Evolutionary conservation across 2,329 filamentous ascomycete genomes (phyloP).

Genomic region (Seiridium unicorne): DNA sequence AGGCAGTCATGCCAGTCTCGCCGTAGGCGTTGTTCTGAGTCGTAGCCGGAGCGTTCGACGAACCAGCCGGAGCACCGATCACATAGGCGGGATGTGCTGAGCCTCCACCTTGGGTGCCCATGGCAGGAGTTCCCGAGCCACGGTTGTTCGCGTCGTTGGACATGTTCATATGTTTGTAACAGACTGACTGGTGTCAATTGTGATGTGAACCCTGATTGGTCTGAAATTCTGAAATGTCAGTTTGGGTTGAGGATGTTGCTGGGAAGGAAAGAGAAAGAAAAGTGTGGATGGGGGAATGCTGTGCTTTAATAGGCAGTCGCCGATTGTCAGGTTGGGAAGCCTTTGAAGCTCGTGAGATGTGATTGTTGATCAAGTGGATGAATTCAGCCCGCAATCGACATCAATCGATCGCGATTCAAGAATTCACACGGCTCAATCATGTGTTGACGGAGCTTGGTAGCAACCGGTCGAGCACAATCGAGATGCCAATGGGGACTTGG

Average conservation of each 20-base stretch:
- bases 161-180: conserved; percentile 18
- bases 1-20: conserved; percentile 22
- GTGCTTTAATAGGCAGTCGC: too few relatives aligned
- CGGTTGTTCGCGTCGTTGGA: conserved; percentile 19
- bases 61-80: conserved; percentile 17
- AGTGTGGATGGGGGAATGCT: neutral
- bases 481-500: neutral
- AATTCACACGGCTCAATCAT: neutral
- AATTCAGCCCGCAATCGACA: too few relatives aligned
- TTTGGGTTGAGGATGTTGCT: neutral
- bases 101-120: conserved; percentile 19
- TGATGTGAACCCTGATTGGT: neutral
- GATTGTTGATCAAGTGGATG: too few relatives aligned
- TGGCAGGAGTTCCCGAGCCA: conserved; percentile 15
- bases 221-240: neutral
- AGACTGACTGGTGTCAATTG: conserved; percentile 17
- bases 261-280: neutral
- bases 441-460: neutral
- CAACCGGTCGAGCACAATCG: neutral
- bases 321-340: too few relatives aligned
- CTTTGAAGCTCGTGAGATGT: too few relatives aligned
- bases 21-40: conserved; percentile 14
- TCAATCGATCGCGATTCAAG: too few relatives aligned
- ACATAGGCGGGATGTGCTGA: conserved; percentile 19
- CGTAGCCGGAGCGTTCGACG: conserved; percentile 18